Conservation (phyloP, 352 stramenopile genomes). For the Pythium monospermum region DNA sequence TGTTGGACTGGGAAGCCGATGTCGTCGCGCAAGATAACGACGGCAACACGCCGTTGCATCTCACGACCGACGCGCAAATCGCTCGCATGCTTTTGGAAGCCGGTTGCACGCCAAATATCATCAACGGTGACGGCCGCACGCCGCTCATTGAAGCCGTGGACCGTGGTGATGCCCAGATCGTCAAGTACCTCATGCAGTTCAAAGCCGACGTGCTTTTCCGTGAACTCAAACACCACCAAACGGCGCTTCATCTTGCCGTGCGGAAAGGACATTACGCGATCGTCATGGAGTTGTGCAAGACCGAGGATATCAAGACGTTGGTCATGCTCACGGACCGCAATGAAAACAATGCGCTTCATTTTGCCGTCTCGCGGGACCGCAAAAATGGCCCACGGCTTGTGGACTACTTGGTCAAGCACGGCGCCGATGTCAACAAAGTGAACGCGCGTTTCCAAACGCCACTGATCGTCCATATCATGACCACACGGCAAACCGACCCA, state of each 20-base stretch:
- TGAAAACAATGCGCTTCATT: slow-evolving; percentile 82
- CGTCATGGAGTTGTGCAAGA: slow-evolving; percentile 83
- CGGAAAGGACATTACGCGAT: slow-evolving; percentile 83
- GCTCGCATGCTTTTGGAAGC: slow-evolving; percentile 77
- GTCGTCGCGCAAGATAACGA: slow-evolving; percentile 74
- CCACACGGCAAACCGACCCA: slow-evolving; percentile 75
- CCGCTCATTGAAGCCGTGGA: slow-evolving; percentile 78
- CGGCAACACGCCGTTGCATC: slow-evolving; percentile 80
- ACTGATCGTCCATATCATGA: slow-evolving; percentile 83
- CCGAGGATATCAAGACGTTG: slow-evolving; percentile 51
- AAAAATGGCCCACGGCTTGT: slow-evolving; percentile 80
- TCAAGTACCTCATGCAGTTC: slow-evolving; percentile 75
- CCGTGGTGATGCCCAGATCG: slow-evolving; percentile 60
- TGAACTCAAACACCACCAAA: slow-evolving; percentile 83
- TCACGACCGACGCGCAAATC: slow-evolving; percentile 75
- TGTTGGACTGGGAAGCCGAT: slow-evolving; percentile 80
- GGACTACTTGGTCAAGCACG: slow-evolving; percentile 82
- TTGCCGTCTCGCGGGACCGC: slow-evolving; percentile 73
- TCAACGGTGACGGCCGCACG: slow-evolving; percentile 75
- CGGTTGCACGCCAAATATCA: slow-evolving; percentile 78
- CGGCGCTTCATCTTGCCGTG: slow-evolving; percentile 73
- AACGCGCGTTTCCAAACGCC: slow-evolving; percentile 76
- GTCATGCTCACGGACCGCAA: slow-evolving; percentile 76
- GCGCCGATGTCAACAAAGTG: slow-evolving; percentile 78
- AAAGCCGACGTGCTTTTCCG: slow-evolving; percentile 84